A percentile compares a stretch with the other conserved stretches of the same genome.
Conservation (phyloP, 306 rosid genomes). For the Castanea sativa region DNA sequence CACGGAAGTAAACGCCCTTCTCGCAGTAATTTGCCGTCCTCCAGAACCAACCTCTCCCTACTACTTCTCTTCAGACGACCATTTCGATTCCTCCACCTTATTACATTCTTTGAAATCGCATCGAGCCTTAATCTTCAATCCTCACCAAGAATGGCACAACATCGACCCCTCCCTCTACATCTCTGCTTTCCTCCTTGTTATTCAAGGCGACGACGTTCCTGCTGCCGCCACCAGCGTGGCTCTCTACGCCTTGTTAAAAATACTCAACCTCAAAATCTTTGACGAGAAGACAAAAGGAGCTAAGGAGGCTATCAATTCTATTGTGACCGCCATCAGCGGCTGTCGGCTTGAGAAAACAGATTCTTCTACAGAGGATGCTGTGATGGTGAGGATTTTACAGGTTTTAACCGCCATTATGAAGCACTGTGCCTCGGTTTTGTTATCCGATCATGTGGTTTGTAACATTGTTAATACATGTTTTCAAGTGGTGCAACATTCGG, state of each 20-base stretch:
- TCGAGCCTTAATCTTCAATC: conserved; percentile 69
- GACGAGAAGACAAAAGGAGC: conserved; percentile 64
- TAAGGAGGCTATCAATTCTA: conserved; percentile 46
- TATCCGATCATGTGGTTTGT: conserved; percentile 63
- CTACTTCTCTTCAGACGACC: conserved; percentile 33
- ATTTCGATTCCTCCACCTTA: conserved; percentile 42
- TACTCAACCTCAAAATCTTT: conserved; percentile 64
- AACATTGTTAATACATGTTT: conserved; percentile 69
- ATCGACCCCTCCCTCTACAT: conserved; percentile 75
- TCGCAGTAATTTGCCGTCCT: conserved; percentile 70
- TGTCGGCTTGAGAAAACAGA: conserved; percentile 83
- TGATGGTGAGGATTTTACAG: conserved; percentile 81
- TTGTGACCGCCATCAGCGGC: conserved; percentile 50
- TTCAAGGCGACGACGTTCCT: conserved; percentile 69
- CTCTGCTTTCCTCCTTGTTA: conserved; percentile 68
- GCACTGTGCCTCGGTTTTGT: conserved; percentile 55
- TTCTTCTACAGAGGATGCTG: conserved; percentile 60
- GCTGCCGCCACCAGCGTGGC: conserved; percentile 74
- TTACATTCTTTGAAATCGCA: conserved; percentile 68
- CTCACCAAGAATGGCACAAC: conserved; percentile 73
- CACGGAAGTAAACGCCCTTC: conserved; percentile 80
- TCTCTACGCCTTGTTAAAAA: conserved; percentile 66
- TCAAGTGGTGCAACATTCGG: conserved; percentile 76
- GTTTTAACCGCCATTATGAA: conserved; percentile 54
- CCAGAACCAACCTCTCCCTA: conserved; percentile 35